A percentile compares a stretch with the other conserved stretches of the same genome.
phyloP scores from a whole-genome alignment of 306 rosid genomes.

The Cicer arietinum region DNA sequence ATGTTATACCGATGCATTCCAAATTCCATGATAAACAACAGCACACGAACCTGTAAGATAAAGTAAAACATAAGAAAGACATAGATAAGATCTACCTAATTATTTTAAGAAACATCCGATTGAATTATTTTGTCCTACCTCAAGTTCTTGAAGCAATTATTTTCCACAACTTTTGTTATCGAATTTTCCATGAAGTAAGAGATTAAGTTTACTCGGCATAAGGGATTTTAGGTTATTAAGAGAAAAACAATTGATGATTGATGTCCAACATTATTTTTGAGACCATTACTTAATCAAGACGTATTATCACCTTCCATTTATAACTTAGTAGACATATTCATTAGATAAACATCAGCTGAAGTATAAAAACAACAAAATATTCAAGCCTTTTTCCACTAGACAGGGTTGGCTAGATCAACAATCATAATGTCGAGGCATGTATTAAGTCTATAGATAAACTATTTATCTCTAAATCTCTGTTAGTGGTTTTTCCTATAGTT shows the following conservation, averaged over 20 bases:
- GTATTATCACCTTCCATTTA: background rate
- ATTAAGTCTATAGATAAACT: background rate
- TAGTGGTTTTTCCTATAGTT: background rate
- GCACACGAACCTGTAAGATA: conserved; percentile 68
- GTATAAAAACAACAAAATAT: conserved; percentile 1
- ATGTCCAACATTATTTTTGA: conserved; percentile 4
- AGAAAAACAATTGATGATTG: background rate
- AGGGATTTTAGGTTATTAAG: conserved; percentile 23
- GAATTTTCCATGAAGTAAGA: conserved; percentile 6
- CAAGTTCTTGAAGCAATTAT: conserved; percentile 32
- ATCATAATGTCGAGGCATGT: background rate
- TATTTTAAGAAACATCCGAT: conserved; percentile 17
- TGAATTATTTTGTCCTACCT: conserved; percentile 2
- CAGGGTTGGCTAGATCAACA: background rate
- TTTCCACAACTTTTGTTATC: conserved; percentile 8
- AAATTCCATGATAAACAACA: conserved; percentile 71
- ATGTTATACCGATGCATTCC: conserved; percentile 76
- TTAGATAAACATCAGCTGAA: conserved; percentile 18
- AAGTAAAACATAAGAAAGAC: conserved; percentile 22
- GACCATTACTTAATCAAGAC: background rate
- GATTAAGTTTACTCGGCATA: conserved; percentile 15
- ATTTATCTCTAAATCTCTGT: background rate
- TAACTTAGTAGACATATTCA: background rate
- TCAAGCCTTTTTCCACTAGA: background rate
- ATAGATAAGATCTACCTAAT: conserved; percentile 28